These are phyloP conservation scores for Penicillium griseofulvum DNA, from an alignment of 2,329 filamentous ascomycete species.

Conservation along the genomic window DNA sequence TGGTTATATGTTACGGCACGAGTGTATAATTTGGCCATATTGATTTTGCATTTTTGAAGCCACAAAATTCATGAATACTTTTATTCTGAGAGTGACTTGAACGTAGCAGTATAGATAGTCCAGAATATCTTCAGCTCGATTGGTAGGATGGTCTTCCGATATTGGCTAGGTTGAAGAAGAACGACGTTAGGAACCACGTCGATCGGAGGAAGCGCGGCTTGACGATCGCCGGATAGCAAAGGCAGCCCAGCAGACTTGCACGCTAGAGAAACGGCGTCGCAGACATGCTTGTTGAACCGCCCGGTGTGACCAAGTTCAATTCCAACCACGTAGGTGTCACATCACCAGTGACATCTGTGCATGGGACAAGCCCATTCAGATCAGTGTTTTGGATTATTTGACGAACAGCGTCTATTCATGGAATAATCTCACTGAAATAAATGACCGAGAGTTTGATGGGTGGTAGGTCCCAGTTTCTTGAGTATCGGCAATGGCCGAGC, in stretches of 20 bases:
- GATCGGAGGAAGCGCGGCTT: no score
- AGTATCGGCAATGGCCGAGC: neutral
- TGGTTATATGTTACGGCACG: neutral
- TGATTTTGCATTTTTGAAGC: neutral
- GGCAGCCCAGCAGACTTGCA: no score
- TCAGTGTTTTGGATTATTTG: neutral
- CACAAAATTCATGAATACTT: neutral
- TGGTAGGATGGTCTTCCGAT: neutral
- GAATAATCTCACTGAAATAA: neutral
- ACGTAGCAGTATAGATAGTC: no score
- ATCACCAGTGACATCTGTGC: neutral
- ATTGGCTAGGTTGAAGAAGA: neutral
- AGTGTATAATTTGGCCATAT: neutral
- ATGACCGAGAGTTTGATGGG: neutral
- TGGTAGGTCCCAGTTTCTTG: neutral
- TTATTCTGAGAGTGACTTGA: neutral
- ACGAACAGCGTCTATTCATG: neutral
- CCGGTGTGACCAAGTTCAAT: no score
- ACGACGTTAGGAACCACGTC: neutral
- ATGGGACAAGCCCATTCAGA: neutral
- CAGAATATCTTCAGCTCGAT: neutral
- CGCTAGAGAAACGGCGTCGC: no score
- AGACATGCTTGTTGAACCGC: no score
- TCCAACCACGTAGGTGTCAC: no score
- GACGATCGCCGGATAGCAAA: no score